Evolutionary conservation across 805 yeast genomes (phyloP).

Genomic region (Pichia pseudocactophila): DNA sequence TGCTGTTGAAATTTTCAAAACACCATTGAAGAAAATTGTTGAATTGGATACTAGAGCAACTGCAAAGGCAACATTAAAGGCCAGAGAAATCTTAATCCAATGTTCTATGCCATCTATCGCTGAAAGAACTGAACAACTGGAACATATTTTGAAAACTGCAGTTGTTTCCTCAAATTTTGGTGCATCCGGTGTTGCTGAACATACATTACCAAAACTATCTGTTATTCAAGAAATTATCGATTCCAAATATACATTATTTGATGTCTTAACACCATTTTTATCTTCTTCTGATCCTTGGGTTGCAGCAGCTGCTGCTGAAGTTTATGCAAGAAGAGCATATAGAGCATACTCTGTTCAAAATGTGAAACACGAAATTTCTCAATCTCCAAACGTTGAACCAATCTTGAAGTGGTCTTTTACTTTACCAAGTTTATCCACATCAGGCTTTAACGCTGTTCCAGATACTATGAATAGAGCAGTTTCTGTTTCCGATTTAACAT

Average conservation of each 20-base stretch:
- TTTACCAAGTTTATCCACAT: conserved; percentile 61
- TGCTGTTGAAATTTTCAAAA: conserved; percentile 58
- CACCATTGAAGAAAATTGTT: conserved; percentile 67
- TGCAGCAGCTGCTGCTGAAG: conserved; percentile 93
- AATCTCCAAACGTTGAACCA: conserved; percentile 45
- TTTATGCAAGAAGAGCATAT: conserved; percentile 92
- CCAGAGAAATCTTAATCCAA: conserved; percentile 92
- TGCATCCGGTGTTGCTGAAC: conserved; percentile 59
- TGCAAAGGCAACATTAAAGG: conserved; percentile 89
- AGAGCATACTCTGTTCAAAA: conserved; percentile 88
- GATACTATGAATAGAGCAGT: conserved; percentile 72
- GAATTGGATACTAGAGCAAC: conserved; percentile 85
- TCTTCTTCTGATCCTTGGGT: conserved; percentile 78
- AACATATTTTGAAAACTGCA: conserved; percentile 86
- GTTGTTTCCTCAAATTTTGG: conserved; percentile 89
- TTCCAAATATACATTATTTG: conserved; percentile 92
- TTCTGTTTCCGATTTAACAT: conserved; percentile 87
- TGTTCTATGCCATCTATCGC: conserved; percentile 93
- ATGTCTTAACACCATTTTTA: conserved; percentile 88
- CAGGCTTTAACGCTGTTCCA: conserved; percentile 67
- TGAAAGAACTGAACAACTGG: conserved; percentile 95
- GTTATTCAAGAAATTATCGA: conserved; percentile 87
- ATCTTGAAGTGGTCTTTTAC: conserved; percentile 84
- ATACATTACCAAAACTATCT: conserved; percentile 73
- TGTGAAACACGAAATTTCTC: conserved; percentile 48